phyloP scores from a whole-genome alignment of 345 rosid species.

The Theobroma cacao region DNA sequence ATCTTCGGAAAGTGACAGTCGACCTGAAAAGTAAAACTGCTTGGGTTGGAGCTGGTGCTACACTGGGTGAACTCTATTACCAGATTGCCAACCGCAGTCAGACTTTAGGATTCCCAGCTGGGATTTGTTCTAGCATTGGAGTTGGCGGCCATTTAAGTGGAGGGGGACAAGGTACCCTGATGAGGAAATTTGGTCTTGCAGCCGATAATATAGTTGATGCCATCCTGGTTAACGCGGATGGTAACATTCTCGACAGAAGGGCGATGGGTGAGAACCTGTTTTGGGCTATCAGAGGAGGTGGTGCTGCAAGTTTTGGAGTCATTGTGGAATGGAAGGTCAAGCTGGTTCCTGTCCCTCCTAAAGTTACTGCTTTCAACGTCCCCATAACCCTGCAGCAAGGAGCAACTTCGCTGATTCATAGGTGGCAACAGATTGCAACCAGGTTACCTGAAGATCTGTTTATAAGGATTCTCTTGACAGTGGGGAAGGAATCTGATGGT shows the following conservation, averaged over 20 bases:
- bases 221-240: background rate
- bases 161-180: constrained; percentile 9
- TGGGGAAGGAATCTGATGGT: background rate
- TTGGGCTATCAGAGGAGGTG: constrained; percentile 45
- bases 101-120: constrained; percentile 19
- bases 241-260: background rate
- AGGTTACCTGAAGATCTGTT: background rate
- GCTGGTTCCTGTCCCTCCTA: constrained; percentile 31
- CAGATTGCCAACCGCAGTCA: background rate
- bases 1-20: constrained; percentile 3
- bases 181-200: constrained; percentile 22
- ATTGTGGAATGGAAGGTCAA: constrained; percentile 36
- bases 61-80: constrained; percentile 8
- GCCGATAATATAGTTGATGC: constrained; percentile 16
- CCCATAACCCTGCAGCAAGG: constrained; percentile 19
- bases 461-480: background rate
- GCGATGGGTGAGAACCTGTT: constrained; percentile 37
- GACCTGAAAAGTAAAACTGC: constrained; percentile 14
- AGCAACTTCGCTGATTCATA: constrained; percentile 23
- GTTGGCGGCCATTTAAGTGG: constrained; percentile 30
- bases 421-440: constrained; percentile 17
- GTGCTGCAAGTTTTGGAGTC: constrained; percentile 40
- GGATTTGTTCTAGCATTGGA: constrained; percentile 18
- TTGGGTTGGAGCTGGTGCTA: constrained; percentile 27
- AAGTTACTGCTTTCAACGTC: constrained; percentile 32